phyloP scores from a whole-genome alignment of 768 basidiomycete species.

The Suillus variegatus region DNA sequence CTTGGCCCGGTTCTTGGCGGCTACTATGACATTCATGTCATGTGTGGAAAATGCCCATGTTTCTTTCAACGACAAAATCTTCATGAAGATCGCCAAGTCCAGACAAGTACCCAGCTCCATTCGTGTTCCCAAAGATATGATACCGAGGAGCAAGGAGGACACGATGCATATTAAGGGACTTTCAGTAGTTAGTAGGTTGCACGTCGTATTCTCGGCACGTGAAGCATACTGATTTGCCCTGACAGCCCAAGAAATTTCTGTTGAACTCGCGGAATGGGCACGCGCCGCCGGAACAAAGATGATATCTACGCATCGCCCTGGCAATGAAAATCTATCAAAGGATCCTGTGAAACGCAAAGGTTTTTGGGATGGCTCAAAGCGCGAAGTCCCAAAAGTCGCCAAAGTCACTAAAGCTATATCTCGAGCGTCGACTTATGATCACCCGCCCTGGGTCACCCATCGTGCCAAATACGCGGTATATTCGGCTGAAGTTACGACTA shows the following conservation, averaged over 20 bases:
- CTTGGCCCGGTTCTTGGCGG: constrained; percentile 47
- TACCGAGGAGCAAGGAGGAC: background rate
- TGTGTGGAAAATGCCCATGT: constrained; percentile 28
- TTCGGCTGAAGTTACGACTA: constrained; percentile 48
- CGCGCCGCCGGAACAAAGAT: constrained; percentile 65
- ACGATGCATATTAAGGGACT: background rate
- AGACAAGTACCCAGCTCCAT: background rate
- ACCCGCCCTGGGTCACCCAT: background rate
- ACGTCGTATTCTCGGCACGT: background rate
- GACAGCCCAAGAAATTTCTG: constrained; percentile 70
- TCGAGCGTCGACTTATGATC: background rate
- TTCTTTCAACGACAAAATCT: constrained; percentile 2
- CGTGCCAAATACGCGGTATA: constrained; percentile 14
- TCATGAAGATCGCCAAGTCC: background rate
- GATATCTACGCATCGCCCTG: constrained; percentile 33
- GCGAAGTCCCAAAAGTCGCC: background rate
- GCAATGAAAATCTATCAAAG: background rate
- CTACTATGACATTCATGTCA: constrained; percentile 50
- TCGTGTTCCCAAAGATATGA: background rate
- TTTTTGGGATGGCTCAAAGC: constrained; percentile 8
- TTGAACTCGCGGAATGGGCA: constrained; percentile 74
- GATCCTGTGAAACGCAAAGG: constrained; percentile 8
- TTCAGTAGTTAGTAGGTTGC: background rate
- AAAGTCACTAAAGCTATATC: background rate
- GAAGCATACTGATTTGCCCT: background rate